Conservation (phyloP, 169 alveolate species). For the Plasmodium berghei region DNA sequence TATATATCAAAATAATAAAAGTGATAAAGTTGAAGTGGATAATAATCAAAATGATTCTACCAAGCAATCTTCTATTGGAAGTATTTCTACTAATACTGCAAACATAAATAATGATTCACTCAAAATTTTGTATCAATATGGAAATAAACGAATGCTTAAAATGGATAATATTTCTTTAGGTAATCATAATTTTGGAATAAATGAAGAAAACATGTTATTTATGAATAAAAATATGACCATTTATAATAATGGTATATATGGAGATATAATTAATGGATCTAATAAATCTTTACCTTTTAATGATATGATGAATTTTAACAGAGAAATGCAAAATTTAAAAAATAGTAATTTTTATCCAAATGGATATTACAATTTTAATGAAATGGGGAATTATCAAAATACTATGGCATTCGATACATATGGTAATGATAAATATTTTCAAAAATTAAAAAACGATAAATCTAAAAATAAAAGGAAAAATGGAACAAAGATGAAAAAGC, state of each 20-base stretch:
- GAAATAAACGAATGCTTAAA: neutral
- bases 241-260: neutral
- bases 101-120: neutral
- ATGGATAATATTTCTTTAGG: neutral
- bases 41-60: too few relatives aligned
- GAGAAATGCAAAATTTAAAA: slow-evolving; percentile 8
- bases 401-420: neutral
- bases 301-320: neutral
- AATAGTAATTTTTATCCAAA: slow-evolving; percentile 5
- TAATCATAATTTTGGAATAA: neutral
- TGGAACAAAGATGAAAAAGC: neutral
- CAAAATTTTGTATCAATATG: neutral
- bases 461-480: neutral
- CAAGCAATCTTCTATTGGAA: too few relatives aligned
- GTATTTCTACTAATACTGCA: neutral
- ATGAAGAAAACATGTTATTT: neutral
- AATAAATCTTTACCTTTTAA: too few relatives aligned
- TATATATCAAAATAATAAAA: too few relatives aligned
- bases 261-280: too few relatives aligned
- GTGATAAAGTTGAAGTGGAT: too few relatives aligned
- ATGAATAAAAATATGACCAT: neutral
- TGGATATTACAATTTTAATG: slow-evolving; percentile 10
- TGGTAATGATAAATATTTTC: neutral
- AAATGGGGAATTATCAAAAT: slow-evolving; percentile 27
- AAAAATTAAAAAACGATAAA: neutral